A percentile compares a stretch with the other conserved stretches of the same genome.
Evolutionary conservation across 1,139 yeast species (phyloP).

Genomic region (Sugiyamaella paludigena): DNA sequence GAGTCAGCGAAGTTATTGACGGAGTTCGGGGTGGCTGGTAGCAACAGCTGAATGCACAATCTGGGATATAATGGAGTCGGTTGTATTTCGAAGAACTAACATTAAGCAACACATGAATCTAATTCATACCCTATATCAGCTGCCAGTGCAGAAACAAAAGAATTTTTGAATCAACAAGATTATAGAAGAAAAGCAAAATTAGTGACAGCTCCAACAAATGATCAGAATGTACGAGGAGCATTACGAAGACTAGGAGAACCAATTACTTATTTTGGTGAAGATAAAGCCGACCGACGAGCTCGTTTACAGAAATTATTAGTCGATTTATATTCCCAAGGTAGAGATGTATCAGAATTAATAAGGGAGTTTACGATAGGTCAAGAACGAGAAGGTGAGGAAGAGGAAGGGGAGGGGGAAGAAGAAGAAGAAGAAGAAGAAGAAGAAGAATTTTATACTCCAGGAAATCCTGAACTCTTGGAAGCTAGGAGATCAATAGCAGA

Average conservation of each 20-base stretch:
- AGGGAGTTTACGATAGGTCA: constrained; percentile 25
- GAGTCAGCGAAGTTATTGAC: no score
- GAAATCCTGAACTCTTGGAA: constrained; percentile 53
- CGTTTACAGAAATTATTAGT: constrained; percentile 49
- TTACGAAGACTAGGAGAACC: constrained; percentile 59
- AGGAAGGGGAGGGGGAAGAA: constrained; percentile 31
- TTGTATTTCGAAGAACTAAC: background rate
- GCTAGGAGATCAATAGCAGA: constrained; percentile 54
- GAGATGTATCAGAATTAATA: constrained; percentile 21
- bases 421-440: constrained; percentile 51
- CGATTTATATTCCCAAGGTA: constrained; percentile 23
- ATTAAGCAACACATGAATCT: constrained; percentile 7
- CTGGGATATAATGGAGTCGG: no score
- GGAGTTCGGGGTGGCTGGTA: no score
- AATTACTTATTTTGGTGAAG: constrained; percentile 59
- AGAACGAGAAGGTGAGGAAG: constrained; percentile 32
- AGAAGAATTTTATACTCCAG: constrained; percentile 86
- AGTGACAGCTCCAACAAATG: constrained; percentile 57
- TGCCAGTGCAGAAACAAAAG: constrained; percentile 22
- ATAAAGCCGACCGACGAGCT: constrained; percentile 56
- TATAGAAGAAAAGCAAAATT: constrained; percentile 28
- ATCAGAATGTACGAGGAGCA: constrained; percentile 53
- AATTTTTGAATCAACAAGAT: constrained; percentile 29
- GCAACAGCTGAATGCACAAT: no score
- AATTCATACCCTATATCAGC: constrained; percentile 9